phyloP scores from a whole-genome alignment of 345 rosid species.

The Mallotus nudiflorus region DNA sequence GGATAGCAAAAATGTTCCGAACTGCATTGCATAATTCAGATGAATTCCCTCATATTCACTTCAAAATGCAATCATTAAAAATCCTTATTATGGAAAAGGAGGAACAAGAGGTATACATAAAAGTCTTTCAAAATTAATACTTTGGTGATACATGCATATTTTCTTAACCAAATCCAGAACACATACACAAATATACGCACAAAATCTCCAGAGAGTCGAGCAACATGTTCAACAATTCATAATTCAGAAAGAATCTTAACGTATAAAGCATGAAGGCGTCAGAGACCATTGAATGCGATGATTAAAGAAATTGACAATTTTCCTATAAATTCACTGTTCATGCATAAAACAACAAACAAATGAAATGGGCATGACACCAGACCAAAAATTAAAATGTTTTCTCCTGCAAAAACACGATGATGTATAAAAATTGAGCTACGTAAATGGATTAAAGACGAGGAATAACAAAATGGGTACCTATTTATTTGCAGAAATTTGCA shows the following conservation, averaged over 20 bases:
- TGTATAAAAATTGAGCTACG: not conserved
- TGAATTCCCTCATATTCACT: not conserved
- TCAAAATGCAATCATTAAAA: not conserved
- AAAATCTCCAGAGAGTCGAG: not conserved
- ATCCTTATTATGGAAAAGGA: not conserved
- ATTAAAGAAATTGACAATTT: not conserved
- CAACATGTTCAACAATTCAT: conserved; percentile 1
- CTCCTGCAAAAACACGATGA: not conserved
- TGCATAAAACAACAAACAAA: conserved; percentile 2
- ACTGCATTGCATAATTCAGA: not conserved
- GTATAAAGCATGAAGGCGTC: not conserved
- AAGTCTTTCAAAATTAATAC: not conserved
- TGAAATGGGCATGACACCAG: not conserved
- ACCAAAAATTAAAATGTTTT: not conserved
- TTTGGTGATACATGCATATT: not conserved
- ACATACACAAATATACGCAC: not conserved
- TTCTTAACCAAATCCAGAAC: conserved; percentile 1
- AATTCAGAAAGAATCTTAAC: not conserved
- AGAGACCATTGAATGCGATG: not conserved
- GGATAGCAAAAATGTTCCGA: not conserved
- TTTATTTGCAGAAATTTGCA: conserved; percentile 9
- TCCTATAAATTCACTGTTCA: no score
- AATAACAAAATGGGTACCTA: conserved; percentile 31
- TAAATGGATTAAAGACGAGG: not conserved
- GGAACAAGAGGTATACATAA: no score